Conservation (phyloP, 2,329 filamentous ascomycete genomes). For the Fusarium keratoplasticum region DNA sequence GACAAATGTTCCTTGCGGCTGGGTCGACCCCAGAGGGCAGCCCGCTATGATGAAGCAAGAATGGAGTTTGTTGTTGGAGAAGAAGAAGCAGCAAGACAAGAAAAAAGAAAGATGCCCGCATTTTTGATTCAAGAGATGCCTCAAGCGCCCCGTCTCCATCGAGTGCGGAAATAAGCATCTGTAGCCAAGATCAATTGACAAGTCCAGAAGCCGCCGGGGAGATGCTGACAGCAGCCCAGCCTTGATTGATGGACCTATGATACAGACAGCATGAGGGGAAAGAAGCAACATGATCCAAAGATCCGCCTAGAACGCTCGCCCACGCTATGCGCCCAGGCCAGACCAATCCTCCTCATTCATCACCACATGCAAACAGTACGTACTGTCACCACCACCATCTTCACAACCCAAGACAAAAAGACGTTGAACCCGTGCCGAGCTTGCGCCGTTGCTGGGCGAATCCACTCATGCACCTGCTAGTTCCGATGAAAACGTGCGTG, state of each 20-base stretch:
- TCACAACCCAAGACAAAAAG: slow-evolving; percentile 22
- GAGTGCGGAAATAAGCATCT: background rate
- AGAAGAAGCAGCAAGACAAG: background rate
- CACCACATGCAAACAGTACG: background rate
- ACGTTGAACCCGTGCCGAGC: slow-evolving; percentile 37
- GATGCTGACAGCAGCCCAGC: background rate
- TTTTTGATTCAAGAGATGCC: background rate
- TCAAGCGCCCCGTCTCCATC: background rate
- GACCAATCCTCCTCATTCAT: background rate
- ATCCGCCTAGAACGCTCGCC: slow-evolving; percentile 21
- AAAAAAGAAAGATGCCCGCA: background rate
- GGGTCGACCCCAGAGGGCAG: slow-evolving; percentile 20
- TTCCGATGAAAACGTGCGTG: slow-evolving; percentile 24
- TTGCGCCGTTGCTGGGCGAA: slow-evolving; percentile 19
- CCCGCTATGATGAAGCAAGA: slow-evolving; percentile 6
- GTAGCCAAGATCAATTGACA: slow-evolving; percentile 1
- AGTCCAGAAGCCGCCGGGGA: background rate
- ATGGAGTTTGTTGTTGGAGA: slow-evolving; percentile 4
- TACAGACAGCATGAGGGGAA: background rate
- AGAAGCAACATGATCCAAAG: slow-evolving; percentile 3
- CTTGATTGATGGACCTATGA: background rate
- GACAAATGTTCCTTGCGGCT: slow-evolving; percentile 27
- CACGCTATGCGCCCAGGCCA: slow-evolving; percentile 10
- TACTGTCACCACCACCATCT: slow-evolving; percentile 5
- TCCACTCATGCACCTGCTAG: slow-evolving; percentile 27